These are phyloP conservation scores for Cynanchum wilfordii DNA, from an alignment of 257 asterid genomes.

Conservation along the genomic window DNA sequence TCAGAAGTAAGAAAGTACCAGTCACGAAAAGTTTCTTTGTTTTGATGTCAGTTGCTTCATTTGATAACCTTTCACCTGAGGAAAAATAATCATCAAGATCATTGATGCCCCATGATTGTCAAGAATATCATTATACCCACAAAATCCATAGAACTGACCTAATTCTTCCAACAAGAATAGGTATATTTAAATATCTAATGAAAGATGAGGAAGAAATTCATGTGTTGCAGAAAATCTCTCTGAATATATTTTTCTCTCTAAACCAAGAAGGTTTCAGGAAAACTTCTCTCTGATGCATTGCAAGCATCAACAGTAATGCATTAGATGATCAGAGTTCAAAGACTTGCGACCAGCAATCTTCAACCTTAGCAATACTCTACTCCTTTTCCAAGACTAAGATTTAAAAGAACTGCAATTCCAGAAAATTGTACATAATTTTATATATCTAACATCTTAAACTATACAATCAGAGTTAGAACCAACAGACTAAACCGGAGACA, in stretches of 20 bases:
- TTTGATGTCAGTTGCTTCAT: conserved; percentile 36
- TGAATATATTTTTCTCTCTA: conserved; percentile 1
- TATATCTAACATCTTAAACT: neutral
- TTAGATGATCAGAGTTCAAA: neutral
- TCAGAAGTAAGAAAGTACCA: conserved; percentile 39
- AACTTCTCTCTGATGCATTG: neutral
- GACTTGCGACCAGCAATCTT: neutral
- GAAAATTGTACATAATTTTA: neutral
- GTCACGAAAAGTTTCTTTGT: conserved; percentile 95
- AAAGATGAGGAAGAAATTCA: neutral
- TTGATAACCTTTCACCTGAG: conserved; percentile 37
- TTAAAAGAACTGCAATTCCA: neutral
- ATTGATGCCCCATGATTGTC: neutral
- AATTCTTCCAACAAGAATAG: neutral
- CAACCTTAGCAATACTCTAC: neutral
- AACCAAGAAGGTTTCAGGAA: neutral
- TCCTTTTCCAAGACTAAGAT: neutral
- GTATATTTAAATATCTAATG: neutral
- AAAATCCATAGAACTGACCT: neutral
- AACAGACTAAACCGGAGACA: neutral
- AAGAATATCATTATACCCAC: neutral
- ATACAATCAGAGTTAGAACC: neutral
- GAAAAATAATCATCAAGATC: neutral
- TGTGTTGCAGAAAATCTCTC: neutral
- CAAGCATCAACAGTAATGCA: neutral